Evolutionary conservation across 179 eudicot species (phyloP), one percentile per base, ranked within the genome.

Genomic region (Heliamphora pulchella): DNA sequence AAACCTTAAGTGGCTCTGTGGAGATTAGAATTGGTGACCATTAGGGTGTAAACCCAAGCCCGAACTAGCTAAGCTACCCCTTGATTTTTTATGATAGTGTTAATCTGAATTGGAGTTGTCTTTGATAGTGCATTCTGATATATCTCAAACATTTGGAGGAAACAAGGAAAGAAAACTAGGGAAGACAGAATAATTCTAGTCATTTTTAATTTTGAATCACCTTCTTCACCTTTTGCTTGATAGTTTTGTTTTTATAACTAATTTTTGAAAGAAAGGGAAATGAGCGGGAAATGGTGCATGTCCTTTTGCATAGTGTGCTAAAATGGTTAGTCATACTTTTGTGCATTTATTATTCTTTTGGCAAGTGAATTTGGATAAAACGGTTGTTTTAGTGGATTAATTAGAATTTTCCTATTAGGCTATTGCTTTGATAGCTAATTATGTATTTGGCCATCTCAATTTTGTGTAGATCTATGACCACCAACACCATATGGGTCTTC

Each of bases 401-500:
- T 70, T 4, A n/a, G 14, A 41, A 43, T 15, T 70, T 79, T 67
- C 58, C 55, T 43, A 3, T 44, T 2, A 77, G 54, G 18, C 10
- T 64, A 1, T 20, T 41, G 20, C 3, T 44, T 65, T n/a, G 57
- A 53, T 64, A 11, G 11, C 78, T 82, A 47, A 71, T 9, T 18
- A 17, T 78, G 68, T 44, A n/a, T 70, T 48, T 74, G 10, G 31
- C 41, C 41, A 72, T 61, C 41, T 39, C 18, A 18, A 71, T 71
- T 80, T 88, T 50, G 48, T 89, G 82, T 72, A 96, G 99, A 71
- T 91, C 65, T 84, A 89, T 82, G 96, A 94, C 48, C 91, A 87
- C 83, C 97, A 96, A 74, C 91, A 94, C 80, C 91, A 92, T 79
- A 91, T 96, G 94, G 98, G 97, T 58, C 91, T 92, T 80, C 94